Evolutionary conservation across 345 rosid genomes (phyloP), one percentile per base, ranked within the genome.

Genomic region (Streptanthus diversifolius): DNA sequence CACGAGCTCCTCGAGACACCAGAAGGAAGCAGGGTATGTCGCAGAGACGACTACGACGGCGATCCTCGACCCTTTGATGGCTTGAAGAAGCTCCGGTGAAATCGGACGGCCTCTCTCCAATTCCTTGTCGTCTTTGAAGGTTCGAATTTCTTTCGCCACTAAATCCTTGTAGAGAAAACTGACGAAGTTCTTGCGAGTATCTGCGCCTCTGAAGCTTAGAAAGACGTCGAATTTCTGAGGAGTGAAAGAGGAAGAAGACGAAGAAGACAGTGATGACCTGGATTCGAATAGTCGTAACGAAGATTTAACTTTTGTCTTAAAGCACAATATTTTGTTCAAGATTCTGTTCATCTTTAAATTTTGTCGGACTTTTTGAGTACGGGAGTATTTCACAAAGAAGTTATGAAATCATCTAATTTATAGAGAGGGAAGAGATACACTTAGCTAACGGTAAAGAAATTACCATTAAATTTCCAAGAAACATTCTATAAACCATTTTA

Each of bases 131-230:
- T 76, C 83, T 54, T 53, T 72, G 45, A 80, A 76, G 11, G 80
- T 61, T 8, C 61, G 60, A 21, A 80, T 62, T 13, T 74, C 54
- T 9, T 76, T 71, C 1, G 62, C 12, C 0, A 17, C 19, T 19
- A 80, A 4, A 0, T 41, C 72, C 4, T 30, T 66, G 59, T 71
- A 47, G 36, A 80, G 83, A 0, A 75, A 77, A 30, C 83, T 80
- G 10, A 63, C 4, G 67, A 80, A 76, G 48, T 25, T 72, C 2
- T 35, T 71, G 48, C 83, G 78, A 7, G 78, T 80, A 60, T 80
- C 80, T 41, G 54, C 39, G 29, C 80, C 83, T 72, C 83, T 62
- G 49, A 72, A 80, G 24, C 83, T 80, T 4, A 80, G 32, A 14
- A 80, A 80, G 33, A 76, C 83, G 21, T 76, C 77, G 72, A 43